These are phyloP conservation scores for Xylariaceae sp. DNA, from an alignment of 2,329 filamentous ascomycete genomes.

Conservation along the genomic window DNA sequence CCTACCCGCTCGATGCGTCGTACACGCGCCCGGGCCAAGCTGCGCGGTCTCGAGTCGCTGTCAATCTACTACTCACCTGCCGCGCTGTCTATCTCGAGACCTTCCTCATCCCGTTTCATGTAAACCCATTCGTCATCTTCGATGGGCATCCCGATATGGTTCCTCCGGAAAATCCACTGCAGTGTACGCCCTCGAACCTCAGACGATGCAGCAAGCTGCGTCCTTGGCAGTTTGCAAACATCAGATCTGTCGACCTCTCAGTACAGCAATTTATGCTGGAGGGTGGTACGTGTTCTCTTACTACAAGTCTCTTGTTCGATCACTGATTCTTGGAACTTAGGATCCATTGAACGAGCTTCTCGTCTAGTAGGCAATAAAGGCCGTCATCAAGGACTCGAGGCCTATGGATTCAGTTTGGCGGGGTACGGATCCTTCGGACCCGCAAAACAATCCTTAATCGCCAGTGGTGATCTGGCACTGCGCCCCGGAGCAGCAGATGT, in stretches of 20 bases:
- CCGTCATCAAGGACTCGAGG: slow-evolving; percentile 20
- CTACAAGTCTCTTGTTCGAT: no score
- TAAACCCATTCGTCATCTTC: slow-evolving; percentile 23
- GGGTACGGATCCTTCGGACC: slow-evolving; percentile 19
- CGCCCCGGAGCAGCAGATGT: slow-evolving; percentile 10
- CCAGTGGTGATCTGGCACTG: neutral
- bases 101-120: slow-evolving; percentile 25
- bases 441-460: slow-evolving; percentile 3
- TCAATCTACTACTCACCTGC: slow-evolving; percentile 24
- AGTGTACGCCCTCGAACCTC: slow-evolving; percentile 11
- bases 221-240: slow-evolving; percentile 28
- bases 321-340: no score
- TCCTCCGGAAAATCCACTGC: slow-evolving; percentile 15
- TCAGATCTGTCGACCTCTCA: slow-evolving; percentile 23
- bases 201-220: slow-evolving; percentile 15
- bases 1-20: slow-evolving; percentile 14
- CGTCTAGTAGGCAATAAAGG: slow-evolving; percentile 20
- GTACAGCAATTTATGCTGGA: slow-evolving; percentile 24
- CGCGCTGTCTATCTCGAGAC: slow-evolving; percentile 27
- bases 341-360: slow-evolving; percentile 22
- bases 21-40: slow-evolving; percentile 24
- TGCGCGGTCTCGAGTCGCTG: slow-evolving; percentile 20
- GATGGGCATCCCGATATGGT: slow-evolving; percentile 20
- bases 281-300: slow-evolving; percentile 19
- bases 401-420: slow-evolving; percentile 13